A percentile compares a stretch with the other conserved stretches of the same genome.
These are phyloP conservation scores for Boletellus ananas DNA, from an alignment of 768 basidiomycete genomes.

Conservation along the genomic window DNA sequence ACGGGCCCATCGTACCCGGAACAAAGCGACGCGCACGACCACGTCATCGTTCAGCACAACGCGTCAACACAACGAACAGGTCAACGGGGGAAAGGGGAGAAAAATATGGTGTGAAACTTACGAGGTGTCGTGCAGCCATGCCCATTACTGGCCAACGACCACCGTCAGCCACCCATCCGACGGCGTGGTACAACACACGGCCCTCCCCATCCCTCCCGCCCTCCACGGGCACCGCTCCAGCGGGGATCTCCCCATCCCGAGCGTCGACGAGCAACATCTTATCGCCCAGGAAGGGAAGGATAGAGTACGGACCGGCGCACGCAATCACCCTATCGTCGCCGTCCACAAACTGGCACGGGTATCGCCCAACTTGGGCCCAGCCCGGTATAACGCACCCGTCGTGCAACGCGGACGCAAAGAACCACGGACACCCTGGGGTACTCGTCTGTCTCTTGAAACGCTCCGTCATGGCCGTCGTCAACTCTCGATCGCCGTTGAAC, in stretches of 20 bases:
- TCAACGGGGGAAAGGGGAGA: neutral
- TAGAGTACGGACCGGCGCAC: conserved; percentile 3
- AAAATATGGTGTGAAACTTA: neutral
- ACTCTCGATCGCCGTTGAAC: neutral
- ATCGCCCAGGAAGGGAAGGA: conserved; percentile 3
- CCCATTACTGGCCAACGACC: neutral
- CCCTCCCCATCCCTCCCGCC: conserved; percentile 2
- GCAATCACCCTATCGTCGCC: neutral
- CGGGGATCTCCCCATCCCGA: neutral
- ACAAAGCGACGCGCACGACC: neutral
- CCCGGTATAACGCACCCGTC: neutral
- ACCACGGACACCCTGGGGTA: neutral
- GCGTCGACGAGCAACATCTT: neutral
- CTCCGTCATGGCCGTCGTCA: neutral
- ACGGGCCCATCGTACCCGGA: too few relatives aligned
- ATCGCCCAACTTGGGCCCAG: neutral
- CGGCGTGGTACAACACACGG: conserved; percentile 1
- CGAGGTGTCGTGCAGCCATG: conserved; percentile 2
- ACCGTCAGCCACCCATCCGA: neutral
- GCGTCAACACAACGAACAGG: neutral
- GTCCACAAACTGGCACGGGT: neutral
- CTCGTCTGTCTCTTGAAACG: neutral
- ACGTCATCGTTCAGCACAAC: neutral
- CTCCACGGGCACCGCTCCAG: neutral
- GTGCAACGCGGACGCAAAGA: conserved; percentile 3